phyloP scores from a whole-genome alignment of 2,329 filamentous ascomycete species.

The Coniella vitis region DNA sequence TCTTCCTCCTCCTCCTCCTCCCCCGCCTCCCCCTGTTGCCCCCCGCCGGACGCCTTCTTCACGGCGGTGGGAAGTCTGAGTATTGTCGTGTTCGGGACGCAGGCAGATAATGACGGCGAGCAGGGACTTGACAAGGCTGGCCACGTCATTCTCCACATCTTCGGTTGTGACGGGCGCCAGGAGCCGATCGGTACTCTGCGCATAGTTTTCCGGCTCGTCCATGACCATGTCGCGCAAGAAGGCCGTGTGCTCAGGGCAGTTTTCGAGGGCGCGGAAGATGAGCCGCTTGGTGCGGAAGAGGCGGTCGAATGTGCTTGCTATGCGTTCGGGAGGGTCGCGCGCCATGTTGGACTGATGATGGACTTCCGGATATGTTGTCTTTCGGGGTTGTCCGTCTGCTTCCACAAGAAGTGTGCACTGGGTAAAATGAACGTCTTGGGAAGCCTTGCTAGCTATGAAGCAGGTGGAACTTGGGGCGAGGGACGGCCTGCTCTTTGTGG shows the following conservation, averaged over 20 bases:
- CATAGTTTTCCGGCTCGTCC: constrained; percentile 11
- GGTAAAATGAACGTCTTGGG: too few relatives aligned
- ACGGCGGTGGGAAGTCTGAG: not conserved
- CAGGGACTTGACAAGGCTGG: constrained; percentile 2
- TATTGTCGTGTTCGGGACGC: not conserved
- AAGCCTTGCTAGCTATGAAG: too few relatives aligned
- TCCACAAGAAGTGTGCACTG: too few relatives aligned
- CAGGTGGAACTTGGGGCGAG: too few relatives aligned
- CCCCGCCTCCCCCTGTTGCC: too few relatives aligned
- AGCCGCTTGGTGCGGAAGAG: constrained; percentile 12
- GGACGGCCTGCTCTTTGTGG: too few relatives aligned
- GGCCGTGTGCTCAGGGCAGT: constrained; percentile 8
- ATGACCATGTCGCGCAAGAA: constrained; percentile 9
- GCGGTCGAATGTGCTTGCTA: not conserved
- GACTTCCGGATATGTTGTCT: too few relatives aligned
- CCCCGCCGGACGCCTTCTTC: too few relatives aligned
- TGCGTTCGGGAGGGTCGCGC: constrained; percentile 1
- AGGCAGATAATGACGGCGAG: constrained; percentile 12
- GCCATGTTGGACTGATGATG: constrained; percentile 3
- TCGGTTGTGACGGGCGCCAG: constrained; percentile 10
- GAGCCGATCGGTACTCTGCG: constrained; percentile 1
- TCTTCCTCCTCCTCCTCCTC: too few relatives aligned
- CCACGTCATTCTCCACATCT: constrained; percentile 7
- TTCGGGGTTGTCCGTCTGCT: too few relatives aligned
- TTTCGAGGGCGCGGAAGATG: constrained; percentile 10